Evolutionary conservation across 163 green algal genomes (phyloP), one percentile per base, ranked within the genome.

Genomic region (Scenedesmus sp.): DNA sequence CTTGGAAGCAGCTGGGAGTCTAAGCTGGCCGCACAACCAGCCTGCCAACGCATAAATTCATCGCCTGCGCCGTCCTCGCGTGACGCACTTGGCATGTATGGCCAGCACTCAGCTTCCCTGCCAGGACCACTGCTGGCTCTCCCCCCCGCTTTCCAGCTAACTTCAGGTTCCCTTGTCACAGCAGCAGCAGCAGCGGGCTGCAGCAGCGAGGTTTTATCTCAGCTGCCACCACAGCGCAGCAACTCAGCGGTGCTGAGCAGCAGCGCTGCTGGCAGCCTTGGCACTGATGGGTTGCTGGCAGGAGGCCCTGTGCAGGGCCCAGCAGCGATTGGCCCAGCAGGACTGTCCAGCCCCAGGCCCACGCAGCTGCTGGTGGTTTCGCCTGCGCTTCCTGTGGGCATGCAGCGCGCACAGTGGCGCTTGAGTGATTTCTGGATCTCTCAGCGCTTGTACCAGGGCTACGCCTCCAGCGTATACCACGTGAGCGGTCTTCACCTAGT

Each of bases 401-500:
- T 83, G 73, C 73, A 49, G 37, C 73, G 73, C 37, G 30, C 73
- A 18, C 73, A 65, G 37, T 86, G 81, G 81, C 43, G 81, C 43
- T 33, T 86, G 15, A 49, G 37, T 30, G 37, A 86, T 18, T 86
- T 86, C 44, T 86, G 81, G 46, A 44, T 86, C n/a, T 73, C 46
- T 10, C 43, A 49, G 42, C 81, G 46, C 43, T 30, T 86, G 42
- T 73, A 86, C 43, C 72, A 26, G 81, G 81, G 81, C 44, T 65
- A 86, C 16, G 46, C 81, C 20, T 86, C 81, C 44, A 86, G 42
- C 24, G 81, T 86, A 44, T 68, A 86, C 46, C 81, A 86, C 15
- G 81, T 86, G 46, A 86, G 81, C 53, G 78, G 5, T 5, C 9
- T 26, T 6, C 7, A 22, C 22, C 12, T 37, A 4, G 40, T 37